Conservation (phyloP, 129 eudicot genomes). For the Helianthus annuus region DNA sequence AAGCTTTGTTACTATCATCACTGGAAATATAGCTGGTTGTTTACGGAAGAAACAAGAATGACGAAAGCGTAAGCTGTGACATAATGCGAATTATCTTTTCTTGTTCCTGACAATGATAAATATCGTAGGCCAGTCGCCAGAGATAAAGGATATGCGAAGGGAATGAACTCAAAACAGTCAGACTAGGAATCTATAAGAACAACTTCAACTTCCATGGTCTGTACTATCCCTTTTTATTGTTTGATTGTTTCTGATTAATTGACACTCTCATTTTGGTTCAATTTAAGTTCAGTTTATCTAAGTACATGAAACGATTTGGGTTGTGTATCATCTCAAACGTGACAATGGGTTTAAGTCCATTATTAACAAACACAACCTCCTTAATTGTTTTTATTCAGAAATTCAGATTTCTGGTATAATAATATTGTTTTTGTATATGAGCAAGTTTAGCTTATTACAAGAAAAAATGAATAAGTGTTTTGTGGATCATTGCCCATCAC, state of each 20-base stretch:
- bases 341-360: background rate
- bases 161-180: constrained; percentile 41
- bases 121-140: constrained; percentile 30
- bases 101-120: constrained; percentile 27
- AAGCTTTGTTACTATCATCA: constrained; percentile 34
- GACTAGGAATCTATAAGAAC: constrained; percentile 28
- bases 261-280: constrained; percentile 7
- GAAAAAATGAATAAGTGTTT: background rate
- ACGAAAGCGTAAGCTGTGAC: background rate
- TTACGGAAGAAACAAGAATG: constrained; percentile 19
- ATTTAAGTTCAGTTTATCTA: background rate
- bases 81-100: constrained; percentile 6
- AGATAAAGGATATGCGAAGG: constrained; percentile 35
- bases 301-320: background rate
- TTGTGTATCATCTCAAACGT: background rate
- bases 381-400: background rate
- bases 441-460: background rate
- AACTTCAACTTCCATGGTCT: constrained; percentile 22
- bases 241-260: constrained; percentile 21
- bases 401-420: background rate
- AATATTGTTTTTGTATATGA: background rate
- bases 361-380: background rate
- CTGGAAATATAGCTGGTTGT: constrained; percentile 2
- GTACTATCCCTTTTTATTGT: constrained; percentile 10
- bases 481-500: background rate